Evolutionary conservation across 495 filamentous ascomycete genomes (phyloP), one percentile per base, ranked within the genome.

Genomic region (Platismatia glauca): DNA sequence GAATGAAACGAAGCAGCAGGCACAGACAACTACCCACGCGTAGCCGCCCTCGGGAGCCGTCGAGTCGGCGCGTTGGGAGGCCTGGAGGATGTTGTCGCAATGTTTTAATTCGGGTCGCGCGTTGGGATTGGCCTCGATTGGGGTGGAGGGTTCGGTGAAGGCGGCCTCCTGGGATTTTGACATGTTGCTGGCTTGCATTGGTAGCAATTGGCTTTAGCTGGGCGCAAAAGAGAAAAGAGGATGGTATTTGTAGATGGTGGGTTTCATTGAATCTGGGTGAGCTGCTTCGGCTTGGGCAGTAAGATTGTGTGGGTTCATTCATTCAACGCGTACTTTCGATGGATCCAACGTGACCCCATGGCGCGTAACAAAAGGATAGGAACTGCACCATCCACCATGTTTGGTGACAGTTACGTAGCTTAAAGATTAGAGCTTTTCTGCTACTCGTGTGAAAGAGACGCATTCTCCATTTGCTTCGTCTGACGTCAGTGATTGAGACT

Each of bases 1-100:
- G 72, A 79, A 86, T 4, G 78, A 77, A 15, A 84, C 56, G 0
- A 79, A 64, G 1, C 77, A 75, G 66, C 82, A 83, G 11, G 71
- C 78, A 38, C 65, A 70, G 57, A 85, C 79, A 6, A 85, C 74
- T 20, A 79, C 74, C 83, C 83, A 86, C 55, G 79, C 83, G 58
- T 83, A 80, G 20, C 82, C 83, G 20, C 82, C 82, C 39, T 86
- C 82, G 3, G 82, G 82, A 4, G 60, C 52, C 6, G 57, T 53
- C 2, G 50, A 29, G 27, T 53, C 50, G 2, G 48, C 48, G 0
- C 8, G 27, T 6, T 29, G 50, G 7, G 27, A 53, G 27, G 29
- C 50, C 1, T 53, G 50, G 3, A 46, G 7, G 11, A 46, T 46
- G 9, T 46, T 22, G 44, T 46, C 44, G n/a, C 44, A n/a, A 3